Evolutionary conservation across 176 grass and related monocot species (phyloP).

Genomic region (Hordeum vulgare): MorexV3_pseudomolecules_assembly NC_058519.1:658554509-658555008

Average conservation of each 20-base stretch:
- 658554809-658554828: background rate
- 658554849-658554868: background rate
- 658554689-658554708: background rate
- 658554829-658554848: background rate
- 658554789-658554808: background rate
- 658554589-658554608: background rate
- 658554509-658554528: background rate
- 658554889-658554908: background rate
- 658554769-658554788: slow-evolving; percentile 20
- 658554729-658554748: slow-evolving; percentile 28
- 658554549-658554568: slow-evolving; percentile 1
- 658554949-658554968: background rate
- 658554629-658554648: background rate
- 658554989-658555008: background rate
- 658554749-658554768: slow-evolving; percentile 21
- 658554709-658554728: background rate
- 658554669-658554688: slow-evolving; percentile 35
- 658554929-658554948: background rate
- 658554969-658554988: background rate
- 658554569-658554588: slow-evolving; percentile 22
- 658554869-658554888: background rate
- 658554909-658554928: background rate
- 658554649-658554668: slow-evolving; percentile 24
- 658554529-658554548: slow-evolving; percentile 41
- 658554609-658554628: slow-evolving; percentile 19